These are phyloP conservation scores for Meyerozyma sp. DNA, from an alignment of 1,139 yeast genomes.

Conservation along the genomic window DNA sequence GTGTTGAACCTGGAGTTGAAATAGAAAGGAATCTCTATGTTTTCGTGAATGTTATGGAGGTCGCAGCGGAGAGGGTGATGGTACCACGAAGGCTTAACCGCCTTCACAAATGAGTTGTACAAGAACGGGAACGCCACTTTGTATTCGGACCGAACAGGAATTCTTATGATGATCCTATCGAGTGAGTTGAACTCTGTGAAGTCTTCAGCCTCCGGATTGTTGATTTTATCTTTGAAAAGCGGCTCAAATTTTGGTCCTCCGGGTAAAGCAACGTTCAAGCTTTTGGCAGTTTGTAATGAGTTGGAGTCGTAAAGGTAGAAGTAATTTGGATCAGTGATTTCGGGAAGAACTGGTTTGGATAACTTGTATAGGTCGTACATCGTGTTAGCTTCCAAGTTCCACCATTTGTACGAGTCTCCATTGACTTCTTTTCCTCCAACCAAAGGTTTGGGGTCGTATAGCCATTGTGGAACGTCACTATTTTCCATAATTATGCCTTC, in stretches of 20 bases:
- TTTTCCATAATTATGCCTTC: constrained; percentile 65
- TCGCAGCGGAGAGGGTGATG: constrained; percentile 54
- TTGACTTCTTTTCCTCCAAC: constrained; percentile 55
- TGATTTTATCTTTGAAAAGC: constrained; percentile 52
- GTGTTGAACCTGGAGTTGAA: constrained; percentile 56
- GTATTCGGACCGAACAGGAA: constrained; percentile 75
- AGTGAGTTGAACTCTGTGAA: constrained; percentile 85
- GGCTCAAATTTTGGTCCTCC: constrained; percentile 98
- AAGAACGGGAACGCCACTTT: constrained; percentile 81
- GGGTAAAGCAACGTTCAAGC: constrained; percentile 79
- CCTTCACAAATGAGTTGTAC: constrained; percentile 72
- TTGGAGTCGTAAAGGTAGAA: constrained; percentile 69
- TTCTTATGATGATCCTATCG: constrained; percentile 79
- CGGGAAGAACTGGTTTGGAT: constrained; percentile 65
- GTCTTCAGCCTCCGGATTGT: constrained; percentile 65
- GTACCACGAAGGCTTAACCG: constrained; percentile 57
- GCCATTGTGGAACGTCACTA: constrained; percentile 67
- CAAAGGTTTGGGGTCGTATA: constrained; percentile 75
- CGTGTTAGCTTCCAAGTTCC: constrained; percentile 60
- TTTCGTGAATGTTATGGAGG: constrained; percentile 24
- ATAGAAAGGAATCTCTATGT: constrained; percentile 49
- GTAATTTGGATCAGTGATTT: constrained; percentile 50
- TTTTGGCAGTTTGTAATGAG: constrained; percentile 85
- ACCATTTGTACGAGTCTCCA: constrained; percentile 72
- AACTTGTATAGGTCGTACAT: constrained; percentile 65